Evolutionary conservation across 495 filamentous ascomycete species (phyloP).

Genomic region (Aspergillus asperescens): DNA sequence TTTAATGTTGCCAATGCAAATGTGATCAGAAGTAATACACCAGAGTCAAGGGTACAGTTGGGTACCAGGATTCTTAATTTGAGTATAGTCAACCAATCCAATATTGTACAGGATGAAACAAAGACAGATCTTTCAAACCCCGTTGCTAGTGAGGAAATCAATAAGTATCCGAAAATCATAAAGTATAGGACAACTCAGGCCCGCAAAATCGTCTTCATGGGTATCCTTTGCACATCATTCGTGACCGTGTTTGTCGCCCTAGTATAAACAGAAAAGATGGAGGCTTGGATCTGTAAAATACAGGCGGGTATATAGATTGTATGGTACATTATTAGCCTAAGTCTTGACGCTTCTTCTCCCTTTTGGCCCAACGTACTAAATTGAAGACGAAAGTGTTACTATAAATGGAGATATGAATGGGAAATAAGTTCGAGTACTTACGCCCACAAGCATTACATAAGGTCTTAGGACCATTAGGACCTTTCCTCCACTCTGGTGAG

Average conservation of each 20-base stretch:
- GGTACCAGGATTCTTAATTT: too few relatives aligned
- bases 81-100: too few relatives aligned
- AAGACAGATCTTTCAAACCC: not conserved
- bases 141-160: too few relatives aligned
- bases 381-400: not conserved
- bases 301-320: not conserved
- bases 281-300: too few relatives aligned
- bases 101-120: not conserved
- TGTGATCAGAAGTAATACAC: not conserved
- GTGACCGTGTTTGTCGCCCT: not conserved
- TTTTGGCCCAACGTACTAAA: conserved; percentile 68
- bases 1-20: conserved; percentile 2
- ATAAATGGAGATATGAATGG: not conserved
- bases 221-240: not conserved
- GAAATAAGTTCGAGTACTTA: conserved; percentile 24
- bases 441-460: conserved; percentile 96
- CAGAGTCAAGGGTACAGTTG: too few relatives aligned
- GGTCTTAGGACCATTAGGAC: conserved; percentile 89
- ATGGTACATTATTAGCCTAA: not conserved
- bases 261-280: too few relatives aligned
- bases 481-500: conserved; percentile 95
- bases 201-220: not conserved
- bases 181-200: not conserved
- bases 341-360: conserved; percentile 60
- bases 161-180: too few relatives aligned